Conservation (phyloP, 768 basidiomycete genomes). For the Gloeopeniophorella convolvens region DNA sequence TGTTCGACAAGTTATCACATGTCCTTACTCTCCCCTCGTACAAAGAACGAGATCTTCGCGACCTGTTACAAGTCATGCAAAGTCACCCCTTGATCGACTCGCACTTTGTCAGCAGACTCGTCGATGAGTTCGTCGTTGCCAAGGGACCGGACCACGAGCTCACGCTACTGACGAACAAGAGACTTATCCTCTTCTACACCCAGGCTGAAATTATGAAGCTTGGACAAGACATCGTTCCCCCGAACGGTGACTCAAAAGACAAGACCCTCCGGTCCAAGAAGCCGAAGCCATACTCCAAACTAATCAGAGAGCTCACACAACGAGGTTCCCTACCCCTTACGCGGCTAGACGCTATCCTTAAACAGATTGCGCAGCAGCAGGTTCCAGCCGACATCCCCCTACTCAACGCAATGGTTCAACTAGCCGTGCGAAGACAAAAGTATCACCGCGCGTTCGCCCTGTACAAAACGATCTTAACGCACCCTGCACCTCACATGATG, state of each 20-base stretch:
- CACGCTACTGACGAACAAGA: constrained; percentile 15
- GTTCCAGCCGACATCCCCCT: constrained; percentile 34
- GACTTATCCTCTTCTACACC: constrained; percentile 26
- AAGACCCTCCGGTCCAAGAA: constrained; percentile 17
- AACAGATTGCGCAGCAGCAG: constrained; percentile 34
- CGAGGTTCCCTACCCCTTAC: constrained; percentile 21
- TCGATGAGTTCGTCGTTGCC: constrained; percentile 10
- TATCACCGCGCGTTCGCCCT: constrained; percentile 36
- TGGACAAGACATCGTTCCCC: constrained; percentile 27
- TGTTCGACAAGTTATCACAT: constrained; percentile 21
- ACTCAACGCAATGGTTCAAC: constrained; percentile 45
- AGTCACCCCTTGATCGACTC: constrained; percentile 5
- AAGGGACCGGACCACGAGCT: constrained; percentile 13
- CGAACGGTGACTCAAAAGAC: constrained; percentile 21
- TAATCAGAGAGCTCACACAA: constrained; percentile 34
- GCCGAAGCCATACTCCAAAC: constrained; percentile 31
- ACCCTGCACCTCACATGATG: constrained; percentile 27
- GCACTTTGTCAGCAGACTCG: constrained; percentile 17
- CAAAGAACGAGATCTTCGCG: constrained; percentile 24
- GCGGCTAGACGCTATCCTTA: constrained; percentile 33
- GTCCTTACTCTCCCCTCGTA: constrained; percentile 24
- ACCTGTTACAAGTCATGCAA: constrained; percentile 29
- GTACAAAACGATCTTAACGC: constrained; percentile 35
- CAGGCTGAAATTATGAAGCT: constrained; percentile 29
- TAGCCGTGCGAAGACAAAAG: constrained; percentile 30